These are phyloP conservation scores for Pyrenochaeta sp. DNA, from an alignment of 2,329 filamentous ascomycete species.

Conservation along the genomic window DNA sequence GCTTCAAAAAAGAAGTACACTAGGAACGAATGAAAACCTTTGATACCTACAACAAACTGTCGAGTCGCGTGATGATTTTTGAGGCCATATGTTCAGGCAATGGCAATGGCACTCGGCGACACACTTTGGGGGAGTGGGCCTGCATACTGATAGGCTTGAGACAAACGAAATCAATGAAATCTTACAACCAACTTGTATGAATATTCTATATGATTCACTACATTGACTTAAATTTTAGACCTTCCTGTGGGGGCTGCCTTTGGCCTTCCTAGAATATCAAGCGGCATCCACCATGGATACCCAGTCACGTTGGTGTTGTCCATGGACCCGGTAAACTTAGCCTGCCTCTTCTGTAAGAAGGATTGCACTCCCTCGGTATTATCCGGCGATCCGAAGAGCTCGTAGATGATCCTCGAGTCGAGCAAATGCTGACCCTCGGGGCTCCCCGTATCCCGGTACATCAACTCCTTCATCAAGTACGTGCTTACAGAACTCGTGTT, in stretches of 20 bases:
- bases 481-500: slow-evolving; percentile 73
- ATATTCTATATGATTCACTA: not conserved
- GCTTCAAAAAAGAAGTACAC: slow-evolving; percentile 53
- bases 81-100: not conserved
- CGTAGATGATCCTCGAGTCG: slow-evolving; percentile 71
- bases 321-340: slow-evolving; percentile 68
- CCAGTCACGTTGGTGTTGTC: slow-evolving; percentile 66
- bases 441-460: slow-evolving; percentile 66
- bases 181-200: not conserved
- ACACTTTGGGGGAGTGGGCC: not conserved
- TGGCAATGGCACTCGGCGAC: not conserved
- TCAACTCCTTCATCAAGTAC: slow-evolving; percentile 75
- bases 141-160: not conserved
- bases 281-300: slow-evolving; percentile 74
- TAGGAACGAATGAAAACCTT: slow-evolving; percentile 55
- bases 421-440: slow-evolving; percentile 76
- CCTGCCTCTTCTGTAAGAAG: slow-evolving; percentile 74
- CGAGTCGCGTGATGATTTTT: slow-evolving; percentile 30
- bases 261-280: slow-evolving; percentile 56
- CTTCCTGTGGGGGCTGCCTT: slow-evolving; percentile 43
- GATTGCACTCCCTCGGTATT: slow-evolving; percentile 72
- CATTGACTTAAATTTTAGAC: slow-evolving; percentile 38
- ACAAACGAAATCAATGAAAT: slow-evolving; percentile 11
- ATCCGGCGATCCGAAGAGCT: slow-evolving; percentile 66
- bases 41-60: slow-evolving; percentile 43